A percentile compares a stretch with the other conserved stretches of the same genome.
Evolutionary conservation across 2,329 filamentous ascomycete genomes (phyloP).

Genomic region (Atkinsonella texensis): DNA sequence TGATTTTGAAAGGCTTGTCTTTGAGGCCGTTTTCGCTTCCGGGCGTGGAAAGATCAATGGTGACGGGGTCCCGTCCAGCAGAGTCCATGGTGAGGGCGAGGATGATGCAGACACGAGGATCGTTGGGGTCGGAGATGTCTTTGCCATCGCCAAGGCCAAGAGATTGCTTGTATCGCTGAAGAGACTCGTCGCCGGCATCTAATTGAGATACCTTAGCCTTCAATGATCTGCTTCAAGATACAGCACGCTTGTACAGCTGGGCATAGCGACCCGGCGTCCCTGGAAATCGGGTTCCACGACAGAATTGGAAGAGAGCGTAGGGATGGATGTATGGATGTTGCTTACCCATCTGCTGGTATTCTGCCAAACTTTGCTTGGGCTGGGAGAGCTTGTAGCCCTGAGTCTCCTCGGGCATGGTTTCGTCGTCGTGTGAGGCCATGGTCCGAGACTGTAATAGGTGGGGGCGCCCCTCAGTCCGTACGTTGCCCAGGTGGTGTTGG

Average conservation of each 20-base stretch:
- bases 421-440: conserved; percentile 64
- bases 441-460: not conserved
- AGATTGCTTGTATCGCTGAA: conserved; percentile 95
- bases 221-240: not conserved
- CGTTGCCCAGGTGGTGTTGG: not conserved
- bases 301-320: not conserved
- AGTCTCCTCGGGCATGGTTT: conserved; percentile 76
- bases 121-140: conserved; percentile 62
- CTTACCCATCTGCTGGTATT: conserved; percentile 89
- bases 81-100: conserved; percentile 80
- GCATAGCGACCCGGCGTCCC: not conserved
- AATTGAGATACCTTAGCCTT: not conserved
- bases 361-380: conserved; percentile 89
- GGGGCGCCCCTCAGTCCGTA: not conserved
- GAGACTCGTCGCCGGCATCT: conserved; percentile 74
- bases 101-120: conserved; percentile 88
- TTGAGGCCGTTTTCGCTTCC: conserved; percentile 69
- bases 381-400: conserved; percentile 97
- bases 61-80: conserved; percentile 69
- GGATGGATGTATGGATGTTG: not conserved
- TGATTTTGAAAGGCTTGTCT: conserved; percentile 91
- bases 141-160: conserved; percentile 71
- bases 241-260: not conserved
- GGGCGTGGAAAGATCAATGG: conserved; percentile 70
- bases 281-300: not conserved